Conservation (phyloP, 2,329 filamentous ascomycete species). For the Emmonsia crescens region DNA sequence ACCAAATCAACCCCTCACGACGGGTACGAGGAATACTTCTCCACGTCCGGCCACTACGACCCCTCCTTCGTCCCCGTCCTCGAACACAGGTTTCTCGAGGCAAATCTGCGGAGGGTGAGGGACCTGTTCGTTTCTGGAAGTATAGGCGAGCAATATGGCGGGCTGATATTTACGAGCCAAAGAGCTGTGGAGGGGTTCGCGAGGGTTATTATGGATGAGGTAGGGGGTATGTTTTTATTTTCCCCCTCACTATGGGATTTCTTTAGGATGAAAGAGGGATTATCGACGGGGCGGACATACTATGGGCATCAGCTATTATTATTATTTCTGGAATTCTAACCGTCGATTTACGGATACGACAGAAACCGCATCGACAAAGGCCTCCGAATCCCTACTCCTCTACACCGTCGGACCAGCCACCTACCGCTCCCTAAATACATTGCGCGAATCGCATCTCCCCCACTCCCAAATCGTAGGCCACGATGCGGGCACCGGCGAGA, state of each 20-base stretch:
- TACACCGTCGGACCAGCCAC: constrained; percentile 42
- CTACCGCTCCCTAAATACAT: constrained; percentile 52
- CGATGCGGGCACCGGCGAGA: constrained; percentile 75
- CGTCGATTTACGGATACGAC: background rate
- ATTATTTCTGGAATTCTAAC: background rate
- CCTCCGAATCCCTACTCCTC: constrained; percentile 24
- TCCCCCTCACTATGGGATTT: no score
- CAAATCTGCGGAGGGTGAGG: constrained; percentile 26
- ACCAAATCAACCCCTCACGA: constrained; percentile 37
- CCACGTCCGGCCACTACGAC: constrained; percentile 17
- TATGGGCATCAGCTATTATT: no score
- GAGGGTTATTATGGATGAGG: constrained; percentile 23
- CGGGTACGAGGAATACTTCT: constrained; percentile 37
- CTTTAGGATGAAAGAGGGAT: background rate
- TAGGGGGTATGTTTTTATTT: constrained; percentile 18
- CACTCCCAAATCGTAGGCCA: constrained; percentile 59
- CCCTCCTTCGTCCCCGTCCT: constrained; percentile 38
- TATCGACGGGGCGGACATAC: background rate
- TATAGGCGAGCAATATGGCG: constrained; percentile 30
- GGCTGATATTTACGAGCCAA: constrained; percentile 41
- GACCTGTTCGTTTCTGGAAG: constrained; percentile 26
- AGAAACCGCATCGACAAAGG: constrained; percentile 6
- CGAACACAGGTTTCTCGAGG: constrained; percentile 31
- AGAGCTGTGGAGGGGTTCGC: constrained; percentile 38
- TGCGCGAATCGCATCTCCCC: constrained; percentile 35